Evolutionary conservation across 2,329 filamentous ascomycete species (phyloP).

Genomic region (Aspergillus sp.): DNA sequence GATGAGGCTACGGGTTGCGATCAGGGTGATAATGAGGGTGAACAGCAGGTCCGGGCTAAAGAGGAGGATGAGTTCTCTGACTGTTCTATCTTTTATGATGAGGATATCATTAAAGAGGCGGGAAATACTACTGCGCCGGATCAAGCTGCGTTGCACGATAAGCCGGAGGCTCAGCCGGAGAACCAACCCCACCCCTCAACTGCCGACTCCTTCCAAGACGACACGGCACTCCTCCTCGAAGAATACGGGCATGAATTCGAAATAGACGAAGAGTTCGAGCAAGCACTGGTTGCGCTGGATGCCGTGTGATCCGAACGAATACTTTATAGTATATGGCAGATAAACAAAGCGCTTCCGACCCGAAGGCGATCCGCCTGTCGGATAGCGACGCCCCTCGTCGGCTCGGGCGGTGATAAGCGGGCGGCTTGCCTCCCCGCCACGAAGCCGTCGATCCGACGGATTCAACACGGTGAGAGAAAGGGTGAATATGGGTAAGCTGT

Average conservation of each 20-base stretch:
- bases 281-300: slow-evolving; percentile 21
- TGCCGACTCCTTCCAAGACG: slow-evolving; percentile 36
- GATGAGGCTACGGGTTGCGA: background rate
- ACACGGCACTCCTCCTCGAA: slow-evolving; percentile 35
- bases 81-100: slow-evolving; percentile 36
- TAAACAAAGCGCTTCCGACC: slow-evolving; percentile 20
- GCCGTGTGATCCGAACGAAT: slow-evolving; percentile 15
- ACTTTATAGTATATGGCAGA: background rate
- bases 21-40: background rate
- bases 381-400: slow-evolving; percentile 23
- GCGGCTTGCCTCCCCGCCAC: background rate
- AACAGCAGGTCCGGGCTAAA: slow-evolving; percentile 1
- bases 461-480: background rate
- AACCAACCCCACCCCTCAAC: slow-evolving; percentile 9
- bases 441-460: slow-evolving; percentile 9
- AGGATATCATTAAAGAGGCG: slow-evolving; percentile 29
- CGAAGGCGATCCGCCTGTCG: slow-evolving; percentile 26
- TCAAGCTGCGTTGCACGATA: no score
- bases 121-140: slow-evolving; percentile 15
- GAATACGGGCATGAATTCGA: slow-evolving; percentile 25
- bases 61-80: slow-evolving; percentile 38
- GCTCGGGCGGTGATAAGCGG: slow-evolving; percentile 18
- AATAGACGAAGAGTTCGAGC: slow-evolving; percentile 23
- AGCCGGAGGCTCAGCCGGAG: background rate
- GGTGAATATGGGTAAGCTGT: background rate